Evolutionary conservation across 345 rosid genomes (phyloP), one percentile per base, ranked within the genome.

Genomic region (Lepidium didymum): DNA sequence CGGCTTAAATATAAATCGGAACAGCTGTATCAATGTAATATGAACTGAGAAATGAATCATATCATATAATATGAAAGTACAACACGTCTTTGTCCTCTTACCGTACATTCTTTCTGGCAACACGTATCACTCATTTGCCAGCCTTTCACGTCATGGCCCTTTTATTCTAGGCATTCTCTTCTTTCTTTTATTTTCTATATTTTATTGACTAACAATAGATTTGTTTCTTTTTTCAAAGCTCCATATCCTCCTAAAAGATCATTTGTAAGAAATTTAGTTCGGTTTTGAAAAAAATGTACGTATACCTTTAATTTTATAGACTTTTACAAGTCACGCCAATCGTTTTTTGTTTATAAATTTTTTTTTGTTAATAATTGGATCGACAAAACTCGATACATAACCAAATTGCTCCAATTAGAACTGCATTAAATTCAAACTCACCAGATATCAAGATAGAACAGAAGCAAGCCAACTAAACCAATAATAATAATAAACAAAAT

Each of bases 21-120:
- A 42, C 66, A 75, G 59, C 75, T 73, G 77, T 66, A 50, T 25
- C 1, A 19, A 19, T 44, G 40, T 14, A 36, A 63, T 72, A 38
- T 29, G 76, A 72, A 51, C 49, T 50, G 49, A 51, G 33, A 29
- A 29, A 1, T 29, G 33, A 29, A 29, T 29, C 27, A 25, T 25
- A 66, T 23, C 50, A 53, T 73, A 73, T 66, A 41, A 27, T 58
- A 25, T 51, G 56, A 43, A 73, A 66, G 77, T 66, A 73, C 77
- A 51, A 66, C 77, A 73, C 62, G 77, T 73, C 72, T 73, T 52
- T 52, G 77, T 73, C 77, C 77, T 73, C 72, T 34, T 33, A 58
- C 72, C 77, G 77, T 73, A 67, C 77, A 43, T 59, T 67, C 62
- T 34, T 25, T 51, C 77, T 73, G 77, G 62, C 73, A 58, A 49